These are phyloP conservation scores for Rhizoctonia solani DNA, from an alignment of 1,284 basidiomycete genomes.

Conservation along the genomic window DNA sequence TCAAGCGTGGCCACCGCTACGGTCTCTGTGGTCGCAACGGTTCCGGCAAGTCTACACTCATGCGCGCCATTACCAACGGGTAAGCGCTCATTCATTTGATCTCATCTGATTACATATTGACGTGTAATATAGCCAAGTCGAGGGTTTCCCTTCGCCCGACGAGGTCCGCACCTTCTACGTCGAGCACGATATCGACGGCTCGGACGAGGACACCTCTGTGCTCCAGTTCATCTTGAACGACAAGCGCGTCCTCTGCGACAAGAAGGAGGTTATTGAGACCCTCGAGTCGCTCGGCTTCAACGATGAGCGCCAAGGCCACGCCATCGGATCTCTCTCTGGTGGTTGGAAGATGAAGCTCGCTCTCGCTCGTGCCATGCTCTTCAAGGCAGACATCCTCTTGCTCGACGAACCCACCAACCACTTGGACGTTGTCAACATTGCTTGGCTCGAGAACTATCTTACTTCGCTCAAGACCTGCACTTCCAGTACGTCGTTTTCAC, in stretches of 20 bases:
- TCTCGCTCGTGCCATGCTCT: conserved; percentile 96
- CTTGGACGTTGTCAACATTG: conserved; percentile 94
- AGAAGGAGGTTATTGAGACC: conserved; percentile 77
- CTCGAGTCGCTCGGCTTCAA: conserved; percentile 91
- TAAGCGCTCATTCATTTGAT: conserved; percentile 38
- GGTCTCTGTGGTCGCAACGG: conserved; percentile 98
- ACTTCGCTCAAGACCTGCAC: conserved; percentile 87
- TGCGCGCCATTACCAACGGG: conserved; percentile 92
- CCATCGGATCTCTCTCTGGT: conserved; percentile 93
- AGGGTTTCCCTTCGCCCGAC: conserved; percentile 95
- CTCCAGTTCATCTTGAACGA: conserved; percentile 87
- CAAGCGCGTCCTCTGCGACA: conserved; percentile 76
- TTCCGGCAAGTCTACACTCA: conserved; percentile 97
- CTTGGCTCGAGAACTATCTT: conserved; percentile 97
- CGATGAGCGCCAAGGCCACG: conserved; percentile 79
- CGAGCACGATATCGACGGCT: conserved; percentile 97
- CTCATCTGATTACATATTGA: conserved; percentile 14
- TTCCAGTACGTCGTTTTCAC: conserved; percentile 65
- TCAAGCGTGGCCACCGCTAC: conserved; percentile 98
- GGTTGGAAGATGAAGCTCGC: conserved; percentile 99
- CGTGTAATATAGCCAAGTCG: conserved; percentile 72
- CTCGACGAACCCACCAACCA: conserved; percentile 99
- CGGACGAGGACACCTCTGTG: conserved; percentile 89
- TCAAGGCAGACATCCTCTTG: conserved; percentile 96
- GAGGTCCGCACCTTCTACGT: conserved; percentile 98